Percentiles rank a stretch among this genome's conserved stretches.
Conservation (phyloP, 1,284 basidiomycete species). For the Takashimella koratensis region DNA sequence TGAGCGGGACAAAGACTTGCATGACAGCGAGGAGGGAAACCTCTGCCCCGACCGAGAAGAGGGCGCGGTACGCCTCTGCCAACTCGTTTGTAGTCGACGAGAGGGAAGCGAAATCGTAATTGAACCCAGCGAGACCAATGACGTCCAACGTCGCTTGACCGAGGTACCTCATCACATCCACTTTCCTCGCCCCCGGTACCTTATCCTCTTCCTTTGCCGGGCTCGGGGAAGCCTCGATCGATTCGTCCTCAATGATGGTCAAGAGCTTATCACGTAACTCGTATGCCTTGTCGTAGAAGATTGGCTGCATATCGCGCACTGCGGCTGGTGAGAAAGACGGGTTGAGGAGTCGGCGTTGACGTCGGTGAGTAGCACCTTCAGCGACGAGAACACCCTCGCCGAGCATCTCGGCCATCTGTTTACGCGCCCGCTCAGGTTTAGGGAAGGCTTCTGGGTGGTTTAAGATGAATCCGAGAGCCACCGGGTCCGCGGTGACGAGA, state of each 20-base stretch:
- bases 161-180: conserved; percentile 60
- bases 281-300: conserved; percentile 62
- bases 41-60: conserved; percentile 27
- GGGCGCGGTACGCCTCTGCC: conserved; percentile 32
- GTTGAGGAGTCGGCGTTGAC: conserved; percentile 53
- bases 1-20: conserved; percentile 60
- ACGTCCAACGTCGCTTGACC: conserved; percentile 62
- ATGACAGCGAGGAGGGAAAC: conserved; percentile 58
- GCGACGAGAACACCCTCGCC: conserved; percentile 44
- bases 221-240: conserved; percentile 1
- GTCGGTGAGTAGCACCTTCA: conserved; percentile 54
- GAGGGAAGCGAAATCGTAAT: conserved; percentile 54
- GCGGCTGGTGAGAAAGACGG: conserved; percentile 47
- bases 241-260: conserved; percentile 10
- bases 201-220: conserved; percentile 15
- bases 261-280: conserved; percentile 50
- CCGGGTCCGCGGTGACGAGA: conserved; percentile 60
- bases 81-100: conserved; percentile 33
- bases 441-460: conserved; percentile 60
- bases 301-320: conserved; percentile 52
- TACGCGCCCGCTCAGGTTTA: conserved; percentile 61
- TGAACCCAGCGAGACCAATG: conserved; percentile 65
- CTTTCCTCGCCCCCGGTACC: conserved; percentile 7
- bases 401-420: conserved; percentile 52
- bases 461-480: conserved; percentile 61